These are phyloP conservation scores for Cenchrus purpureus DNA, from an alignment of 176 grass and related monocot genomes.

Conservation along the genomic window DNA sequence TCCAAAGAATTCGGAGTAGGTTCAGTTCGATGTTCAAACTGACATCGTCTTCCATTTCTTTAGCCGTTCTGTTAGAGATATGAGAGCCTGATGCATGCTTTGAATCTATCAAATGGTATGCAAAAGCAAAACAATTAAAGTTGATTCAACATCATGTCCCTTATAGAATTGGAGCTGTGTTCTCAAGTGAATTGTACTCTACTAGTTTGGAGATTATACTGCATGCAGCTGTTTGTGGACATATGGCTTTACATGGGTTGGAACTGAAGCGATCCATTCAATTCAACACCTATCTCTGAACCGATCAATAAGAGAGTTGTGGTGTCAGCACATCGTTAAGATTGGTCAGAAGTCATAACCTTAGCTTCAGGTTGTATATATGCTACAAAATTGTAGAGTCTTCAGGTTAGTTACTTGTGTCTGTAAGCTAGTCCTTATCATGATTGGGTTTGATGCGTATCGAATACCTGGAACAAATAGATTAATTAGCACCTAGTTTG, in stretches of 20 bases:
- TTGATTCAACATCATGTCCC: not conserved
- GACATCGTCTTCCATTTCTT: slow-evolving; percentile 1
- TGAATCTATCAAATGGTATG: slow-evolving; percentile 7
- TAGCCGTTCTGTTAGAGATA: slow-evolving; percentile 9
- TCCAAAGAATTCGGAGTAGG: slow-evolving; percentile 33
- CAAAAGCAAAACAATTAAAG: not conserved
- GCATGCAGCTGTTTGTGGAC: not conserved
- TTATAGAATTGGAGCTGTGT: slow-evolving; percentile 25
- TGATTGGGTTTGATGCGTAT: slow-evolving; percentile 45
- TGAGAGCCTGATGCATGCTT: not conserved
- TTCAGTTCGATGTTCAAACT: slow-evolving; percentile 30
- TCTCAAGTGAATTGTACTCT: slow-evolving; percentile 15
- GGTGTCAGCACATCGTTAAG: slow-evolving; percentile 38
- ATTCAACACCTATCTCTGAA: slow-evolving; percentile 10
- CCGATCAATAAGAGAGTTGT: not conserved
- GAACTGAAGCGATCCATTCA: not conserved
- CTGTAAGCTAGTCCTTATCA: slow-evolving; percentile 53
- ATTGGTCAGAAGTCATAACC: slow-evolving; percentile 36
- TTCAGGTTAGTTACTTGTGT: slow-evolving; percentile 46
- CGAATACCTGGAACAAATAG: slow-evolving; percentile 23
- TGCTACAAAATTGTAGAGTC: slow-evolving; percentile 13
- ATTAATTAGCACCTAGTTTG: not conserved
- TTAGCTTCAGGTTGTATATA: slow-evolving; percentile 34
- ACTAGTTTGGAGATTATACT: slow-evolving; percentile 5
- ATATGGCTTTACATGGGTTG: slow-evolving; percentile 8